Conservation (phyloP, 768 basidiomycete species). For the Lentinula detonsa region DNA sequence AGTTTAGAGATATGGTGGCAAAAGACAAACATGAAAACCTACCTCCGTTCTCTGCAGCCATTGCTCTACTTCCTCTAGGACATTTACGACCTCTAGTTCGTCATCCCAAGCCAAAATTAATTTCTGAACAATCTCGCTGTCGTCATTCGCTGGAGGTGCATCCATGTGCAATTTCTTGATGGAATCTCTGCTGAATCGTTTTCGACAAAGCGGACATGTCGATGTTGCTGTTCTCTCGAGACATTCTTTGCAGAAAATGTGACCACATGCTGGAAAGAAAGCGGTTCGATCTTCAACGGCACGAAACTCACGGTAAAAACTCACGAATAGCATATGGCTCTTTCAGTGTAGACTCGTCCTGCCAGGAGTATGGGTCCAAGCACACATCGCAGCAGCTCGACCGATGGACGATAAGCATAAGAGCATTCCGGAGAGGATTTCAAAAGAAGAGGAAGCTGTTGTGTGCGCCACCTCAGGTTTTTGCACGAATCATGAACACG, state of each 20-base stretch:
- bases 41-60: not conserved
- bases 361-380: constrained; percentile 9
- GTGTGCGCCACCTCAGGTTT: not conserved
- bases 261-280: constrained; percentile 5
- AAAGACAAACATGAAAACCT: not conserved
- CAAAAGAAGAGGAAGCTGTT: not conserved
- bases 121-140: constrained; percentile 28
- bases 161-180: constrained; percentile 68
- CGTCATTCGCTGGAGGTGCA: constrained; percentile 28
- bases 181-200: constrained; percentile 47
- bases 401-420: constrained; percentile 6
- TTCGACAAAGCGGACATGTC: constrained; percentile 64
- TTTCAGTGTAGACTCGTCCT: constrained; percentile 23
- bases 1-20: not conserved
- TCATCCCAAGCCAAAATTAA: constrained; percentile 34
- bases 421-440: not conserved
- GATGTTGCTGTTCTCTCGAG: constrained; percentile 43
- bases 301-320: constrained; percentile 20
- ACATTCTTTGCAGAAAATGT: constrained; percentile 36
- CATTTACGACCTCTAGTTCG: constrained; percentile 18
- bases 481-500: not conserved
- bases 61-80: not conserved
- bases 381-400: constrained; percentile 6
- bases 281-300: not conserved
- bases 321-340: constrained; percentile 67